phyloP scores from a whole-genome alignment of 768 basidiomycete species.

The Auricularia sp. region DNA sequence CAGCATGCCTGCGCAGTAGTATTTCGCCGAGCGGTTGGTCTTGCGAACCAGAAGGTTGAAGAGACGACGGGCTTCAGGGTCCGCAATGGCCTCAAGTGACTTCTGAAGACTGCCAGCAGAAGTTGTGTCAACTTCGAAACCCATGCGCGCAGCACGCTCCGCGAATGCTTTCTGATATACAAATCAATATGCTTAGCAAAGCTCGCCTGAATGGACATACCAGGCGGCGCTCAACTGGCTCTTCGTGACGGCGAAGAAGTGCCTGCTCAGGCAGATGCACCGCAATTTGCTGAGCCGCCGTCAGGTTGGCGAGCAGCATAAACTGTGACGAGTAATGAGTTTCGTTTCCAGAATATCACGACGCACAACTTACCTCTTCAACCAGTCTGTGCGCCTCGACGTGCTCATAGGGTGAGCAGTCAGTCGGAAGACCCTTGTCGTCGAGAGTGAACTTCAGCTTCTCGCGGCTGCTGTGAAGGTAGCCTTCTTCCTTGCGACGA shows the following conservation, averaged over 20 bases:
- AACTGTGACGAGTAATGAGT: slow-evolving; percentile 37
- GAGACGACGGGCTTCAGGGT: slow-evolving; percentile 65
- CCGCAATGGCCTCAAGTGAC: slow-evolving; percentile 64
- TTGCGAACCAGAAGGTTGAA: slow-evolving; percentile 78
- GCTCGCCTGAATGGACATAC: slow-evolving; percentile 32
- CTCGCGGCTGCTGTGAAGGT: slow-evolving; percentile 58
- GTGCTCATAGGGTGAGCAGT: slow-evolving; percentile 57
- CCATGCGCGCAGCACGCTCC: slow-evolving; percentile 75
- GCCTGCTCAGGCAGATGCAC: slow-evolving; percentile 93
- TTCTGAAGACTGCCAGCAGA: slow-evolving; percentile 74
- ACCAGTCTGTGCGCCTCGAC: slow-evolving; percentile 72
- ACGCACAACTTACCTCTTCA: slow-evolving; percentile 59
- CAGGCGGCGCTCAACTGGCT: slow-evolving; percentile 82
- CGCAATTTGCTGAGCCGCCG: slow-evolving; percentile 88
- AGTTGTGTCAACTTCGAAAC: slow-evolving; percentile 69
- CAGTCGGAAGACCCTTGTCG: slow-evolving; percentile 65
- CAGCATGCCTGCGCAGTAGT: slow-evolving; percentile 98
- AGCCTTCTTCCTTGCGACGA: slow-evolving; percentile 70
- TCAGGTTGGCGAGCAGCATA: slow-evolving; percentile 86
- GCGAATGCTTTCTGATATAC: slow-evolving; percentile 56
- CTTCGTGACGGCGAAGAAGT: slow-evolving; percentile 89
- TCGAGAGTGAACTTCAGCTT: slow-evolving; percentile 72
- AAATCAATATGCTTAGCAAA: neutral
- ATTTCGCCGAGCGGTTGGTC: slow-evolving; percentile 91
- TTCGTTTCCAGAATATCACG: neutral